Percentiles rank a stretch among this genome's conserved stretches.
phyloP scores from a whole-genome alignment of 305 asterid genomes.

The Striga hermonthica region DNA sequence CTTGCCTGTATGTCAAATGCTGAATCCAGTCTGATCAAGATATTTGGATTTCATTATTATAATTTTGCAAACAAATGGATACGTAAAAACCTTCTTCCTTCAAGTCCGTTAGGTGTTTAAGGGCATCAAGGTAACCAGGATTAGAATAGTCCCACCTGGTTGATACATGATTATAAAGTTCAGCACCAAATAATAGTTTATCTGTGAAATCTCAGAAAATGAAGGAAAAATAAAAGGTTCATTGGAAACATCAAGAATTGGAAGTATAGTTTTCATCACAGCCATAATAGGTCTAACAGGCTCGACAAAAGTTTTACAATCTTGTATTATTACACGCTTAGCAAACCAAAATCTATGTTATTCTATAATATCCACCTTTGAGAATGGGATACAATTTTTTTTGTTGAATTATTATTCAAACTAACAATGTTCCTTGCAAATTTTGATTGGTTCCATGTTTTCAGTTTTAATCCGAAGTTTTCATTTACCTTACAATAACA shows the following conservation, averaged over 20 bases:
- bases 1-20: constrained; percentile 64
- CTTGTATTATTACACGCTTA: neutral
- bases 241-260: neutral
- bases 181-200: neutral
- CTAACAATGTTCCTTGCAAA: neutral
- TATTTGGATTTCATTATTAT: constrained; percentile 20
- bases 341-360: neutral
- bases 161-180: constrained; percentile 29
- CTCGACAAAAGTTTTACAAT: neutral
- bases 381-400: neutral
- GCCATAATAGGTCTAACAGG: neutral
- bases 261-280: neutral
- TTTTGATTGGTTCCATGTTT: too few relatives aligned
- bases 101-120: constrained; percentile 91
- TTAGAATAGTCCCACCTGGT: constrained; percentile 96
- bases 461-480: too few relatives aligned
- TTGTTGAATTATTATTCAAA: neutral
- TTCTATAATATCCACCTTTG: neutral
- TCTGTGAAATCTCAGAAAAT: neutral
- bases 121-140: constrained; percentile 90
- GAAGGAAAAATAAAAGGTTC: neutral
- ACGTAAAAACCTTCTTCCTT: constrained; percentile 77
- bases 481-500: neutral
- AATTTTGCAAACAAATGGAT: constrained; percentile 23
- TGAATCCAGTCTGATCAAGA: constrained; percentile 39